These are phyloP conservation scores for Cornus suecica DNA, from an alignment of 148 eudicot genomes.

Conservation along the genomic window DNA sequence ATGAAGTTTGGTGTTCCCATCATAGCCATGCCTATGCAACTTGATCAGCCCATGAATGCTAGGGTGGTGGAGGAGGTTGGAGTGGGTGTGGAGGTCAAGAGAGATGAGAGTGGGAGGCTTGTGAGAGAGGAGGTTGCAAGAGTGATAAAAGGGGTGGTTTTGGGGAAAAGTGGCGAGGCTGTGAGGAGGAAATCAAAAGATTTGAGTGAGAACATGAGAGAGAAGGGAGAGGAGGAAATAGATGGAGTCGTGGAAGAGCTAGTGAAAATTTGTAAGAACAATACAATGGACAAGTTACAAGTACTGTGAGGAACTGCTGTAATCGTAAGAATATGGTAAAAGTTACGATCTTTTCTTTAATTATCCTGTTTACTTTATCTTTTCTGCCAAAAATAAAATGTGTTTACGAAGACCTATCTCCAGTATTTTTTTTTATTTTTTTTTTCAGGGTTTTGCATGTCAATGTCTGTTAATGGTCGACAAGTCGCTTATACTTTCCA, in stretches of 20 bases:
- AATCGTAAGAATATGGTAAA: background rate
- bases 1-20: conserved; percentile 30
- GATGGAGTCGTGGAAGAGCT: conserved; percentile 18
- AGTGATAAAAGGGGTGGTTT: conserved; percentile 12
- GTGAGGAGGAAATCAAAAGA: conserved; percentile 20
- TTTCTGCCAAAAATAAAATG: too few relatives aligned
- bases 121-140: conserved; percentile 15
- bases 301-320: background rate
- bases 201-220: conserved; percentile 15
- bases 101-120: conserved; percentile 10
- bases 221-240: conserved; percentile 23
- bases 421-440: too few relatives aligned
- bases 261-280: conserved; percentile 2
- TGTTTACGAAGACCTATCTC: too few relatives aligned
- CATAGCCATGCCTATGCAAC: conserved; percentile 26
- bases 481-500: too few relatives aligned
- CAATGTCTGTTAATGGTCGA: too few relatives aligned
- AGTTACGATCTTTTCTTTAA: too few relatives aligned
- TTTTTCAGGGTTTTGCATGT: too few relatives aligned
- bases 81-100: conserved; percentile 20
- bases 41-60: conserved; percentile 27
- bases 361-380: too few relatives aligned
- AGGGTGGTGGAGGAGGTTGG: conserved; percentile 17
- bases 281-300: background rate
- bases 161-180: background rate